A percentile compares a stretch with the other conserved stretches of the same genome.
phyloP scores from a whole-genome alignment of 805 yeast genomes.

The Candida caryicola region DNA sequence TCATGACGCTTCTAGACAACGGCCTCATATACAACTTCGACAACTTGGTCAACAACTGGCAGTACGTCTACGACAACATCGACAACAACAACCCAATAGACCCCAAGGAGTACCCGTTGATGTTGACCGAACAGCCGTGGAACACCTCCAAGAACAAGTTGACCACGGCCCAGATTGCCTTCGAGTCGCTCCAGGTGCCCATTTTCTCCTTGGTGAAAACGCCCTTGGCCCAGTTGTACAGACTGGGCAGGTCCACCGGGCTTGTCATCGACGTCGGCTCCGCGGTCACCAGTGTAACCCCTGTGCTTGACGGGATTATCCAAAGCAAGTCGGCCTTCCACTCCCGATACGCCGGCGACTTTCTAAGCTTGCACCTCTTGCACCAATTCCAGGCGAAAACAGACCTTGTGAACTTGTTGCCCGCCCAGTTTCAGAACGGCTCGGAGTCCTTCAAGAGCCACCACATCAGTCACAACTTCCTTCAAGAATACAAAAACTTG shows the following conservation, averaged over 20 bases:
- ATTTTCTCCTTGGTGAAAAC: conserved; percentile 70
- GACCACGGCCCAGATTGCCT: conserved; percentile 66
- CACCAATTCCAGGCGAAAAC: conserved; percentile 38
- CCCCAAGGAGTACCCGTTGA: conserved; percentile 65
- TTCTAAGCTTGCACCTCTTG: conserved; percentile 61
- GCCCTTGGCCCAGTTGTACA: conserved; percentile 74
- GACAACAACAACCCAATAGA: conserved; percentile 41
- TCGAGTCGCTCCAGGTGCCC: conserved; percentile 73
- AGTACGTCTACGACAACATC: conserved; percentile 53
- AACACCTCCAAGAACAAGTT: conserved; percentile 56
- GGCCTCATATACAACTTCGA: conserved; percentile 75
- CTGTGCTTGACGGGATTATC: conserved; percentile 72
- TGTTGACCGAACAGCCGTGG: conserved; percentile 66
- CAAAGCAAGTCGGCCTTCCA: conserved; percentile 62
- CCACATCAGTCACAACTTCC: conserved; percentile 32
- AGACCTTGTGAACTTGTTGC: conserved; percentile 25
- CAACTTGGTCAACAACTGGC: conserved; percentile 64
- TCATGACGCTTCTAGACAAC: conserved; percentile 58
- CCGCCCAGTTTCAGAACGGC: conserved; percentile 13
- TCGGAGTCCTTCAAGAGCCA: conserved; percentile 34
- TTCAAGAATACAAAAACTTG: conserved; percentile 36
- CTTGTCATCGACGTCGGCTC: conserved; percentile 81
- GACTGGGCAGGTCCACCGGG: conserved; percentile 75
- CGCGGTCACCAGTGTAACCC: conserved; percentile 66
- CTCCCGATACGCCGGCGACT: conserved; percentile 83